A percentile compares a stretch with the other conserved stretches of the same genome.
phyloP scores from a whole-genome alignment of 495 filamentous ascomycete species.

The Cladorrhinum samala region DNA sequence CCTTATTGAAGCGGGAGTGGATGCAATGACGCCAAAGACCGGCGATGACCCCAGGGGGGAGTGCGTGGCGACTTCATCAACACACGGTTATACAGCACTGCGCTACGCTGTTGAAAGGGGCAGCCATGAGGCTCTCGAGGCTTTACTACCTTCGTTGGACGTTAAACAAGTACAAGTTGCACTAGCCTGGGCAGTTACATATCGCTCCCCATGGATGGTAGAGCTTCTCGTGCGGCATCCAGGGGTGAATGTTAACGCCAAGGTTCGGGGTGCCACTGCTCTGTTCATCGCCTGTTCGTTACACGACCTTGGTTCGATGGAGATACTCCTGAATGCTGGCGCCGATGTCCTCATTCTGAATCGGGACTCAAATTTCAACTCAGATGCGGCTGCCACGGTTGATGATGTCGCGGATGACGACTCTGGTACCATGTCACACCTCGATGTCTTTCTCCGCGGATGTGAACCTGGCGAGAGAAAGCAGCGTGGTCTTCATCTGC shows the following conservation, averaged over 20 bases:
- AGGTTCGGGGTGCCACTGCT: background rate
- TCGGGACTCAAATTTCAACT: background rate
- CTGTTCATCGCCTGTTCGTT: slow-evolving; percentile 1
- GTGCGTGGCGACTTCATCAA: slow-evolving; percentile 1
- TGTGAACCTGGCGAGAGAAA: too few species aligned
- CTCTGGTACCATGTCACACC: slow-evolving; percentile 7
- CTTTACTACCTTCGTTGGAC: slow-evolving; percentile 19
- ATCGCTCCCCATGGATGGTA: slow-evolving; percentile 6
- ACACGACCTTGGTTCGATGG: slow-evolving; percentile 8
- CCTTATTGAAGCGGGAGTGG: slow-evolving; percentile 24
- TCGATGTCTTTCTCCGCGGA: too few species aligned
- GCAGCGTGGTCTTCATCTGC: too few species aligned
- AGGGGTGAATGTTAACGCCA: slow-evolving; percentile 8
- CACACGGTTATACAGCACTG: slow-evolving; percentile 6
- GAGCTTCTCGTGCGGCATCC: slow-evolving; percentile 15
- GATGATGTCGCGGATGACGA: background rate
- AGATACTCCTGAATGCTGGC: slow-evolving; percentile 5
- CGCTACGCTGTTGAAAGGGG: slow-evolving; percentile 23
- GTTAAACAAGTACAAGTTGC: slow-evolving; percentile 9
- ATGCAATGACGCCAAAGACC: slow-evolving; percentile 26
- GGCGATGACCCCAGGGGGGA: slow-evolving; percentile 10
- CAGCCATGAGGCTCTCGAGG: slow-evolving; percentile 20
- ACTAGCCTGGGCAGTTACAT: slow-evolving; percentile 21
- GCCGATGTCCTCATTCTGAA: slow-evolving; percentile 11
- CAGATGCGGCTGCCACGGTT: too few species aligned